These are phyloP conservation scores for Clarireedia hainanense DNA, from an alignment of 2,329 filamentous ascomycete species.

Conservation along the genomic window DNA sequence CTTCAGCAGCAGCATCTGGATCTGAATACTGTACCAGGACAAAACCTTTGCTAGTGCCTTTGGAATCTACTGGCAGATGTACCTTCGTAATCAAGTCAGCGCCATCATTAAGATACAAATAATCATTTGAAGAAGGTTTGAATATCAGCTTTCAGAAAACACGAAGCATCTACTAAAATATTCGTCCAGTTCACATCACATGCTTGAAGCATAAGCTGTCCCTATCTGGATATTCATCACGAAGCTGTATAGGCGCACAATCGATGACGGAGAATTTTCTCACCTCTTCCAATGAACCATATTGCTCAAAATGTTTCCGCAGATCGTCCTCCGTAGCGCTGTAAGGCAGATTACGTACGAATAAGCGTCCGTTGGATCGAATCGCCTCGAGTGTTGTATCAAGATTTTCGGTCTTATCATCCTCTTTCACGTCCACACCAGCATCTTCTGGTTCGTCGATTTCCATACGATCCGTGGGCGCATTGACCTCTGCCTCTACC, in stretches of 20 bases:
- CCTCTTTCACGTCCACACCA: slow-evolving; percentile 20
- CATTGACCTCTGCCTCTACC: slow-evolving; percentile 8
- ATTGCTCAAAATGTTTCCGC: slow-evolving; percentile 59
- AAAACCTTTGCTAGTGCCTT: slow-evolving; percentile 78
- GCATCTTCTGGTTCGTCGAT: slow-evolving; percentile 13
- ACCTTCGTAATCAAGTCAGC: slow-evolving; percentile 54
- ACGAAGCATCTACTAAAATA: slow-evolving; percentile 99
- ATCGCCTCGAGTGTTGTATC: slow-evolving; percentile 49
- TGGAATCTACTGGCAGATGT: slow-evolving; percentile 70
- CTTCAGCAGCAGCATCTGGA: slow-evolving; percentile 64
- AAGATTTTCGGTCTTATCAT: slow-evolving; percentile 24
- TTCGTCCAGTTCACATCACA: slow-evolving; percentile 89
- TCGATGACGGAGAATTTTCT: slow-evolving; percentile 33
- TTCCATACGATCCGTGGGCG: slow-evolving; percentile 9
- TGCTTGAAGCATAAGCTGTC: slow-evolving; percentile 94
- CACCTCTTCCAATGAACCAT: slow-evolving; percentile 83
- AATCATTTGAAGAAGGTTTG: slow-evolving; percentile 13
- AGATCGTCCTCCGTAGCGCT: slow-evolving; percentile 71
- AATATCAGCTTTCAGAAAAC: slow-evolving; percentile 50
- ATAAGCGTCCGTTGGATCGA: slow-evolving; percentile 67
- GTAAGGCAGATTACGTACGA: slow-evolving; percentile 84
- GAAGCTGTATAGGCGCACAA: slow-evolving; percentile 30
- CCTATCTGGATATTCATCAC: slow-evolving; percentile 99
- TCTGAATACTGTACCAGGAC: slow-evolving; percentile 76
- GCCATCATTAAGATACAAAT: not conserved